Evolutionary conservation across 768 basidiomycete genomes (phyloP).

Genomic region (Suillus plorans): DNA sequence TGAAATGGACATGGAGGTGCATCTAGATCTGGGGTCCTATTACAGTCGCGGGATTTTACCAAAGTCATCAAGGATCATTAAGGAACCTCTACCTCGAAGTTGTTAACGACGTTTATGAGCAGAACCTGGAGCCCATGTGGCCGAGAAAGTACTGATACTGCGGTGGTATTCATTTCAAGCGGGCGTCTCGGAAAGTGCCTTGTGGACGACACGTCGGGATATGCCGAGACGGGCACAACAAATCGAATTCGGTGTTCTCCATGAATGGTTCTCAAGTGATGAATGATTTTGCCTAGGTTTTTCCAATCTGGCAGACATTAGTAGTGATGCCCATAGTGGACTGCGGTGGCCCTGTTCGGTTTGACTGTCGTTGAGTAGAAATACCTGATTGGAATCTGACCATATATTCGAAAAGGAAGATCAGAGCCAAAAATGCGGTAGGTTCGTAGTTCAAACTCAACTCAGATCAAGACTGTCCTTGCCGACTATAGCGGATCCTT

Average conservation of each 20-base stretch:
- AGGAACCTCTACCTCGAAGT: constrained; percentile 7
- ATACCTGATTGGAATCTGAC: constrained; percentile 28
- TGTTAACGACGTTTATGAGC: constrained; percentile 7
- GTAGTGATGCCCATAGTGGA: no score
- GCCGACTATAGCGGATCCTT: constrained; percentile 30
- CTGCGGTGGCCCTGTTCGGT: no score
- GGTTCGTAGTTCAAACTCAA: constrained; percentile 35
- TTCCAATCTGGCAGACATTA: not conserved
- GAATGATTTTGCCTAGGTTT: constrained; percentile 1
- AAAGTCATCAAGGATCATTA: constrained; percentile 7
- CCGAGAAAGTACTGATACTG: not conserved
- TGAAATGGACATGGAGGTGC: no score
- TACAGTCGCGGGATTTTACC: constrained; percentile 8
- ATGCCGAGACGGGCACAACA: constrained; percentile 26
- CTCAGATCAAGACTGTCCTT: constrained; percentile 19
- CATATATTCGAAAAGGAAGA: constrained; percentile 29
- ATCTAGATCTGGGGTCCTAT: not conserved
- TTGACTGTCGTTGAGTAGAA: not conserved
- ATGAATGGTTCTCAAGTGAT: not conserved
- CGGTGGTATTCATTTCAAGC: constrained; percentile 7
- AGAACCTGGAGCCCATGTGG: constrained; percentile 8
- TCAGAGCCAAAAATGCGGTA: constrained; percentile 25
- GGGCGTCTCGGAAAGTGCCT: constrained; percentile 21
- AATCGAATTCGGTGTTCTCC: constrained; percentile 13
- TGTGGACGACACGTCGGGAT: constrained; percentile 19